phyloP scores from a whole-genome alignment of 2,329 filamentous ascomycete species.

The Anisogramma anomala region DNA sequence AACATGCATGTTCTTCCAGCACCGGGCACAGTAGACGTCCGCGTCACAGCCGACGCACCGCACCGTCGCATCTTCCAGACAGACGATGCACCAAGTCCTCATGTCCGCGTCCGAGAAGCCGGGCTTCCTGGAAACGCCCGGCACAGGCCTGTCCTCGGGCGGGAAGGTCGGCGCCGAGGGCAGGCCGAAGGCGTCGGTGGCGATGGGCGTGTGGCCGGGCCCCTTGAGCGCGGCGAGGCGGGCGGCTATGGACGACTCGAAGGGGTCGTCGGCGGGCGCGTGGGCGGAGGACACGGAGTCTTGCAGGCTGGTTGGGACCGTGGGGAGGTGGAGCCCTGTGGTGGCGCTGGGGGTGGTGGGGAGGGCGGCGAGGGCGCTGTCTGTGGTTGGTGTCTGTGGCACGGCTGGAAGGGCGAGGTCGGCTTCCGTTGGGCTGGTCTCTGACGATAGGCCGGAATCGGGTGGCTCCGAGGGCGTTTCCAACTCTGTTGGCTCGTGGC shows the following conservation, averaged over 20 bases:
- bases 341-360: background rate
- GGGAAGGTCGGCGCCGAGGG: slow-evolving; percentile 39
- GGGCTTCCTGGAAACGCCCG: slow-evolving; percentile 27
- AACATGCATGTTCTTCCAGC: slow-evolving; percentile 73
- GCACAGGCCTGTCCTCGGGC: slow-evolving; percentile 31
- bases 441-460: slow-evolving; percentile 5
- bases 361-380: slow-evolving; percentile 1
- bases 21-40: slow-evolving; percentile 64
- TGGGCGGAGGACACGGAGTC: slow-evolving; percentile 23
- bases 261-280: slow-evolving; percentile 20
- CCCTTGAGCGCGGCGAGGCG: slow-evolving; percentile 42
- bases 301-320: slow-evolving; percentile 33
- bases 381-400: background rate
- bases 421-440: background rate
- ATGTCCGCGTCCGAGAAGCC: slow-evolving; percentile 58
- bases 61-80: slow-evolving; percentile 64
- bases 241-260: slow-evolving; percentile 35
- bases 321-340: slow-evolving; percentile 31
- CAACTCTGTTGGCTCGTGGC: slow-evolving; percentile 1
- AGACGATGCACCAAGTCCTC: slow-evolving; percentile 71
- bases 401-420: slow-evolving; percentile 4
- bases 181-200: slow-evolving; percentile 28
- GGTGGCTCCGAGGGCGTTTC: background rate
- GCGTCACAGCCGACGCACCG: slow-evolving; percentile 60
- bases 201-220: slow-evolving; percentile 20